These are phyloP conservation scores for Chiua sp. DNA, from an alignment of 1,284 basidiomycete species.

Conservation along the genomic window DNA sequence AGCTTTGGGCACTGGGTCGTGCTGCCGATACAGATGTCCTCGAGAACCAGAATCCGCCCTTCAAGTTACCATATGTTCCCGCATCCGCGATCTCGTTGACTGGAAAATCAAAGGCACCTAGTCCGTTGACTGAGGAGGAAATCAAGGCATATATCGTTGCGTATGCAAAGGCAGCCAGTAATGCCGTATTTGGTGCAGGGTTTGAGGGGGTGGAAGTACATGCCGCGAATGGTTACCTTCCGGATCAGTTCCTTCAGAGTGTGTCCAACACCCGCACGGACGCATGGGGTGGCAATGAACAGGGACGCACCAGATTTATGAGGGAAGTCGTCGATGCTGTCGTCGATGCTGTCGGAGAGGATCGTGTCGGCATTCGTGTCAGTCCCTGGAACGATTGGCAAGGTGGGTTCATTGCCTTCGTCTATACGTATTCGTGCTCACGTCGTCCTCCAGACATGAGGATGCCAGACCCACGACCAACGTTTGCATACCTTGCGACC, in stretches of 20 bases:
- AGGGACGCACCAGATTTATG: neutral
- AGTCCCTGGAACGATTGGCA: conserved; percentile 1
- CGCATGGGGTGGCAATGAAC: conserved; percentile 4
- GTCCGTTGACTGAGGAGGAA: conserved; percentile 38
- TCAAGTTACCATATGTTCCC: conserved; percentile 40
- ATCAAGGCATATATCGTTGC: conserved; percentile 30
- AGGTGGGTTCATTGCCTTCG: conserved; percentile 24
- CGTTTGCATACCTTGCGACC: conserved; percentile 44
- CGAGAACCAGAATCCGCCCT: conserved; percentile 25
- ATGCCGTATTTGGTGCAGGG: conserved; percentile 28
- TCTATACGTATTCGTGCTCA: neutral
- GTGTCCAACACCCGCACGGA: conserved; percentile 2
- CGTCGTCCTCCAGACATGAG: conserved; percentile 27
- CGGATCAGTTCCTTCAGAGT: conserved; percentile 8
- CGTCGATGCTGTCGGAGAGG: neutral
- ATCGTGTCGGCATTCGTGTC: neutral
- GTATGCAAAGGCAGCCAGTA: conserved; percentile 26
- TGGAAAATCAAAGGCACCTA: conserved; percentile 20
- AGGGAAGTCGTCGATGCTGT: conserved; percentile 2
- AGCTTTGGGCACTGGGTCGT: conserved; percentile 51
- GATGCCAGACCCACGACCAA: conserved; percentile 44
- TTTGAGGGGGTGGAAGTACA: conserved; percentile 37
- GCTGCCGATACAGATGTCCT: conserved; percentile 35
- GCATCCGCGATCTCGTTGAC: conserved; percentile 49
- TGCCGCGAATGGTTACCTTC: conserved; percentile 23